Evolutionary conservation across 140 eudicot genomes (phyloP).

Genomic region (Erigeron philadelphicus): DNA sequence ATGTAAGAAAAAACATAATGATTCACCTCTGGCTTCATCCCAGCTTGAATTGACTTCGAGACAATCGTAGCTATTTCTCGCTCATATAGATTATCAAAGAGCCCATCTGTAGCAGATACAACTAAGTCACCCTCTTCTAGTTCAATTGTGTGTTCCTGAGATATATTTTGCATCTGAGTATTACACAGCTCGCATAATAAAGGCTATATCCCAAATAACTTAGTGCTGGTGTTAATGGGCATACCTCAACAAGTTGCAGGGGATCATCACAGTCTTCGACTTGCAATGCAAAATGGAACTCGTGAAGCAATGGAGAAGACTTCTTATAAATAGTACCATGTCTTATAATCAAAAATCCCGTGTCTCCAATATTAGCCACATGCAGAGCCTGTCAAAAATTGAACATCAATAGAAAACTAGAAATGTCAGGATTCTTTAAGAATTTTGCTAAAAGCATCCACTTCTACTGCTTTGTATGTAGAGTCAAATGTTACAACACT

Average conservation of each 20-base stretch:
- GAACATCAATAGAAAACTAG: neutral
- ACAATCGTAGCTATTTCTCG: constrained; percentile 60
- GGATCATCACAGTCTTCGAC: constrained; percentile 55
- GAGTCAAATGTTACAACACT: neutral
- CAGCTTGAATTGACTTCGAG: constrained; percentile 46
- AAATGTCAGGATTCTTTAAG: neutral
- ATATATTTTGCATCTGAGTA: neutral
- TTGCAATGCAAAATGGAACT: constrained; percentile 59
- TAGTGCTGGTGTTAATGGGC: neutral
- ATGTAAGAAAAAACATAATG: neutral
- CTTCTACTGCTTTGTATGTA: neutral
- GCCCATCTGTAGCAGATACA: constrained; percentile 84
- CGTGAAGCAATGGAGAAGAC: constrained; percentile 75
- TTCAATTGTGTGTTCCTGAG: constrained; percentile 54
- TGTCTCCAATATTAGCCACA: constrained; percentile 87
- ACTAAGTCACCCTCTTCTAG: constrained; percentile 68
- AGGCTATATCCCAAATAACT: neutral
- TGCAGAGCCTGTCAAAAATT: constrained; percentile 55
- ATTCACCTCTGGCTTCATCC: constrained; percentile 48
- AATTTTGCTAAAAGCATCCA: constrained; percentile 6
- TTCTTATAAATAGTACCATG: constrained; percentile 53
- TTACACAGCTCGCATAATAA: constrained; percentile 12
- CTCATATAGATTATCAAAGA: constrained; percentile 76
- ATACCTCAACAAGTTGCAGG: constrained; percentile 65
- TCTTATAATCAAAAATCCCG: constrained; percentile 66